phyloP scores from a whole-genome alignment of 2,329 filamentous ascomycete genomes.

The Claviceps maximensis region DNA sequence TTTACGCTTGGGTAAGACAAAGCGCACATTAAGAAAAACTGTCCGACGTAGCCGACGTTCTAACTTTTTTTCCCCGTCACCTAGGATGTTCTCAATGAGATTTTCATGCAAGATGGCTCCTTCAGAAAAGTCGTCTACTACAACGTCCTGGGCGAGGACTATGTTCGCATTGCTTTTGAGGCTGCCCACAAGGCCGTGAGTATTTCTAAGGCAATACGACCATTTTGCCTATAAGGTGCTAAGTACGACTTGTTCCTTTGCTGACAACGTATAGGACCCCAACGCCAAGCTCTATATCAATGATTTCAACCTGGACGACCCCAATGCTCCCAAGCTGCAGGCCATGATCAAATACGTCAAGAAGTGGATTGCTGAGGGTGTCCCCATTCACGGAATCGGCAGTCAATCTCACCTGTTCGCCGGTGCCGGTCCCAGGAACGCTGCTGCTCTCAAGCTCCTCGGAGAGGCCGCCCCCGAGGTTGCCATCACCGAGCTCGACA shows the following conservation, averaged over 20 bases:
- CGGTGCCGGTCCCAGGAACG: constrained; percentile 24
- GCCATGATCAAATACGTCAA: constrained; percentile 46
- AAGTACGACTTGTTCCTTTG: no score
- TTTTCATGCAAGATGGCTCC: constrained; percentile 44
- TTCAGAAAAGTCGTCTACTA: constrained; percentile 51
- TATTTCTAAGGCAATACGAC: no score
- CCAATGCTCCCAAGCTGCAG: constrained; percentile 42
- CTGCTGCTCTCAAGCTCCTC: constrained; percentile 37
- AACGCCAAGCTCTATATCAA: constrained; percentile 62
- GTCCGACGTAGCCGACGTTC: not conserved
- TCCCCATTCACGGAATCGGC: not conserved
- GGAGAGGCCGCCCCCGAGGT: constrained; percentile 39
- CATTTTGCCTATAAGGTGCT: not conserved
- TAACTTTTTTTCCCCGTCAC: not conserved
- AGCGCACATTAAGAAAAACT: not conserved
- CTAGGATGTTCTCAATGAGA: constrained; percentile 2
- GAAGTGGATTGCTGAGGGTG: constrained; percentile 43
- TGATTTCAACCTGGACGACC: constrained; percentile 54
- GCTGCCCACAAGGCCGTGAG: constrained; percentile 43
- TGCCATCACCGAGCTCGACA: constrained; percentile 57
- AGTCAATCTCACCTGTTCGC: not conserved
- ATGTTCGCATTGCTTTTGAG: constrained; percentile 56
- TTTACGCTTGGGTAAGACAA: not conserved
- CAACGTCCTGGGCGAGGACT: constrained; percentile 55
- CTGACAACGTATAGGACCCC: constrained; percentile 33